Conservation (phyloP, 2,329 filamentous ascomycete species). For the Clonostachys sp. region DNA sequence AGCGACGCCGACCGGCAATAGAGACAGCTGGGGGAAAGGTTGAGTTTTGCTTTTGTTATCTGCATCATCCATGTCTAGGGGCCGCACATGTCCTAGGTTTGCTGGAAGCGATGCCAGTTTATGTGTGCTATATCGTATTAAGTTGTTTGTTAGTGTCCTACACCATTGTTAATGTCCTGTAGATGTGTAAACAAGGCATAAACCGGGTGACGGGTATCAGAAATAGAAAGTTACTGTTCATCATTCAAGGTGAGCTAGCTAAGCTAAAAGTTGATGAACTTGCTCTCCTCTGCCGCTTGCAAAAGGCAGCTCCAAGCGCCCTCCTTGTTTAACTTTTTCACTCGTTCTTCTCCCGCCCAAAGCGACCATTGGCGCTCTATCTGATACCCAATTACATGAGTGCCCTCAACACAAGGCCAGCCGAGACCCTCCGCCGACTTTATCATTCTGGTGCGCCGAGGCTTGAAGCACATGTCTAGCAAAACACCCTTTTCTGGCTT, state of each 20-base stretch:
- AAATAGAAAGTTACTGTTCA: too few relatives aligned
- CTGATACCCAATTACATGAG: conserved; percentile 32
- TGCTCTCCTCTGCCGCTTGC: conserved; percentile 18
- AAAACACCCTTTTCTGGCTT: conserved; percentile 20
- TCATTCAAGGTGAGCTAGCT: background rate
- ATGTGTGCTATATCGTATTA: too few relatives aligned
- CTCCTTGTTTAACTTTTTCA: conserved; percentile 13
- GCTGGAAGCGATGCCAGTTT: too few relatives aligned
- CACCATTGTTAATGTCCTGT: too few relatives aligned
- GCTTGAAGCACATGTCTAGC: conserved; percentile 37
- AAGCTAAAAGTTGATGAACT: conserved; percentile 20
- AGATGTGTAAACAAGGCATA: too few relatives aligned
- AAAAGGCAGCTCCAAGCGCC: conserved; percentile 22
- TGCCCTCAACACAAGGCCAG: conserved; percentile 32
- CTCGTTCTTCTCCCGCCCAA: conserved; percentile 23
- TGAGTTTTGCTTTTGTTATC: too few relatives aligned
- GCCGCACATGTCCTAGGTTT: too few relatives aligned
- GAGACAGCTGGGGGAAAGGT: too few relatives aligned
- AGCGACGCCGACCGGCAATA: too few relatives aligned
- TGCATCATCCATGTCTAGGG: too few relatives aligned
- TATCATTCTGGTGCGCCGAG: conserved; percentile 25
- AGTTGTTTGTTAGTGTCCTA: too few relatives aligned
- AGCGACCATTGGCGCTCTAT: conserved; percentile 29
- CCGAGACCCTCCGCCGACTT: conserved; percentile 19
- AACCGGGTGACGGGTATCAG: too few relatives aligned